phyloP scores from a whole-genome alignment of 1,139 yeast genomes.

The Candida buenavistaensis region DNA sequence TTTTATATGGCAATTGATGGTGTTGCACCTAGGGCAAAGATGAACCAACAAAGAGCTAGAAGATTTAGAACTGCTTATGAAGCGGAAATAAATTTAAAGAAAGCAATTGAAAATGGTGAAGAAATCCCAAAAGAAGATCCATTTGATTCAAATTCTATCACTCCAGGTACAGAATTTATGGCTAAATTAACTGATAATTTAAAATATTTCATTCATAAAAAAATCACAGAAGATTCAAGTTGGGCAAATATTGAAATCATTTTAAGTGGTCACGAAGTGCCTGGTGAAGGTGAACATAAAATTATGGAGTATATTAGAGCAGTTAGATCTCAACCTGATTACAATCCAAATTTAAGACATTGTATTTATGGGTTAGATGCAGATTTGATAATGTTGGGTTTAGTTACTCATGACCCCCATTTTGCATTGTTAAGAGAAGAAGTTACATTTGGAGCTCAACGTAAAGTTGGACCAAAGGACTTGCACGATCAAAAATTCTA shows the following conservation, averaged over 20 bases:
- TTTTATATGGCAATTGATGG: slow-evolving; percentile 99
- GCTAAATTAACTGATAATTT: slow-evolving; percentile 80
- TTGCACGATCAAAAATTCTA: slow-evolving; percentile 80
- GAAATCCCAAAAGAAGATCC: slow-evolving; percentile 72
- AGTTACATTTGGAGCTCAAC: slow-evolving; percentile 74
- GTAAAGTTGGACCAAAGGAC: slow-evolving; percentile 40
- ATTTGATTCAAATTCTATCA: slow-evolving; percentile 92
- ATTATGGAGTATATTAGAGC: slow-evolving; percentile 92
- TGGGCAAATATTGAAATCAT: slow-evolving; percentile 87
- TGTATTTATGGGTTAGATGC: slow-evolving; percentile 98
- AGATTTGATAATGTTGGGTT: slow-evolving; percentile 93
- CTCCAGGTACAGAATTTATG: slow-evolving; percentile 99
- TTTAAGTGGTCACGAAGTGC: slow-evolving; percentile 96
- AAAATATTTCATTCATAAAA: slow-evolving; percentile 88
- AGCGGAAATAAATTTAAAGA: slow-evolving; percentile 73
- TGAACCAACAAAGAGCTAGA: slow-evolving; percentile 98
- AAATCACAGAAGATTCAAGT: slow-evolving; percentile 83
- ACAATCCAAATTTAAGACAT: slow-evolving; percentile 86
- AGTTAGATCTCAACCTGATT: slow-evolving; percentile 70
- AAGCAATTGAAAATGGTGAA: slow-evolving; percentile 63
- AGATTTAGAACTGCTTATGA: slow-evolving; percentile 95
- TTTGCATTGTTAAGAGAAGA: slow-evolving; percentile 94
- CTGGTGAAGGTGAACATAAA: slow-evolving; percentile 99
- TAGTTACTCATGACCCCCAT: slow-evolving; percentile 96
- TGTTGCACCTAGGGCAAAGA: slow-evolving; percentile 98